Evolutionary conservation across 2,329 filamentous ascomycete species (phyloP).

Genomic region (Pezicula rhizophila): DNA sequence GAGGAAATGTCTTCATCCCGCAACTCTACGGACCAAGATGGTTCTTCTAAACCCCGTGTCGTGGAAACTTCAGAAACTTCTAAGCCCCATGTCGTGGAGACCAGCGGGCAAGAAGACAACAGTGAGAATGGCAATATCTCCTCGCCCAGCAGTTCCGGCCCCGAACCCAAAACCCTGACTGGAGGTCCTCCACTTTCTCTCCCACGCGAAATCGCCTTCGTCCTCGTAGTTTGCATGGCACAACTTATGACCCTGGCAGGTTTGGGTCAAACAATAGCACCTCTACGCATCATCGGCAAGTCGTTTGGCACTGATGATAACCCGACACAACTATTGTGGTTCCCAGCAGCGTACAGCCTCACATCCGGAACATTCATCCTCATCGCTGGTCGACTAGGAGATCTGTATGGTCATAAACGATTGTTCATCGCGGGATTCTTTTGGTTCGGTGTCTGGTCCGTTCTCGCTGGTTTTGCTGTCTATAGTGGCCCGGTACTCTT

Average conservation of each 20-base stretch:
- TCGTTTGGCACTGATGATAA: not conserved
- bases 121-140: no score
- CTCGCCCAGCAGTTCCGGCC: no score
- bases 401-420: constrained; percentile 45
- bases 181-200: no score
- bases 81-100: no score
- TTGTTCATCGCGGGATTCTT: constrained; percentile 41
- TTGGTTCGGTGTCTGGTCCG: constrained; percentile 22
- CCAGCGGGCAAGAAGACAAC: no score
- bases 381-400: constrained; percentile 44
- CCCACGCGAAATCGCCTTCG: constrained; percentile 29
- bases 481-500: constrained; percentile 29
- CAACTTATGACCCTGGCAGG: constrained; percentile 42
- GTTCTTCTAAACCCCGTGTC: no score
- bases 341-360: constrained; percentile 15
- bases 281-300: constrained; percentile 40
- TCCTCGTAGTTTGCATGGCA: constrained; percentile 38
- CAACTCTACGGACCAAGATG: no score
- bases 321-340: not conserved
- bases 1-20: no score
- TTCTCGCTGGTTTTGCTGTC: constrained; percentile 24
- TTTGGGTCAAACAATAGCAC: constrained; percentile 41
- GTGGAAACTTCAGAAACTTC: no score
- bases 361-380: constrained; percentile 48
- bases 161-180: no score